Evolutionary conservation across 352 stramenopile genomes (phyloP).

Genomic region (Pythium myriotylum): DNA sequence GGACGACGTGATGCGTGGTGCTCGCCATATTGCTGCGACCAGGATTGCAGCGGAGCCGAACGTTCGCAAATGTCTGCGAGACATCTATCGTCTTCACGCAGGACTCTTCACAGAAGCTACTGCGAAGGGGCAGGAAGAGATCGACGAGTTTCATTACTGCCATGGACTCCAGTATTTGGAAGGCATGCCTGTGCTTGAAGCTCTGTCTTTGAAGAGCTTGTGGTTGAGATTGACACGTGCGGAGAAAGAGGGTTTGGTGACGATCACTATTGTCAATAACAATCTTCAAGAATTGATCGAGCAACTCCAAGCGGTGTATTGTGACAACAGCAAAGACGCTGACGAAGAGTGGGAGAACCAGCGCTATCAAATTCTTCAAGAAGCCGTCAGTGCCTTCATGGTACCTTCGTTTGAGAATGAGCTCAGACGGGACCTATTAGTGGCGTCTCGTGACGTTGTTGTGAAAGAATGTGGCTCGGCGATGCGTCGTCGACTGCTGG

Average conservation of each 20-base stretch:
- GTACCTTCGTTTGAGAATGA: conserved; percentile 87
- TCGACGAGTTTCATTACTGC: conserved; percentile 89
- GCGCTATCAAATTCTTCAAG: conserved; percentile 79
- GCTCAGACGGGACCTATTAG: conserved; percentile 75
- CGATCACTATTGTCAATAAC: conserved; percentile 76
- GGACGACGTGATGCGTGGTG: conserved; percentile 88
- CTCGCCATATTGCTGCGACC: conserved; percentile 85
- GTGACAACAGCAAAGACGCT: conserved; percentile 47
- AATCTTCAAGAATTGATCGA: conserved; percentile 84
- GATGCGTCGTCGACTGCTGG: conserved; percentile 68
- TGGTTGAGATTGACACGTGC: conserved; percentile 78
- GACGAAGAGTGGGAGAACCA: conserved; percentile 89
- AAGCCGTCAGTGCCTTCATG: conserved; percentile 85
- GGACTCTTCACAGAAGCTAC: conserved; percentile 79
- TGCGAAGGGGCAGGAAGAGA: conserved; percentile 80
- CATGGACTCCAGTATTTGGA: conserved; percentile 87
- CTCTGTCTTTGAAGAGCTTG: conserved; percentile 73
- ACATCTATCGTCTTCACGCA: conserved; percentile 82
- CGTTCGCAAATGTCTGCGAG: conserved; percentile 80
- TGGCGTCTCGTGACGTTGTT: conserved; percentile 68
- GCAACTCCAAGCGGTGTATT: conserved; percentile 74
- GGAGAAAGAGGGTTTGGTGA: conserved; percentile 86
- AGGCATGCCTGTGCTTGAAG: conserved; percentile 81
- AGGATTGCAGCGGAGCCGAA: conserved; percentile 86
- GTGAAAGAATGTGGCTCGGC: conserved; percentile 75